These are phyloP conservation scores for Senna tora DNA, from an alignment of 306 rosid genomes.

Conservation along the genomic window DNA sequence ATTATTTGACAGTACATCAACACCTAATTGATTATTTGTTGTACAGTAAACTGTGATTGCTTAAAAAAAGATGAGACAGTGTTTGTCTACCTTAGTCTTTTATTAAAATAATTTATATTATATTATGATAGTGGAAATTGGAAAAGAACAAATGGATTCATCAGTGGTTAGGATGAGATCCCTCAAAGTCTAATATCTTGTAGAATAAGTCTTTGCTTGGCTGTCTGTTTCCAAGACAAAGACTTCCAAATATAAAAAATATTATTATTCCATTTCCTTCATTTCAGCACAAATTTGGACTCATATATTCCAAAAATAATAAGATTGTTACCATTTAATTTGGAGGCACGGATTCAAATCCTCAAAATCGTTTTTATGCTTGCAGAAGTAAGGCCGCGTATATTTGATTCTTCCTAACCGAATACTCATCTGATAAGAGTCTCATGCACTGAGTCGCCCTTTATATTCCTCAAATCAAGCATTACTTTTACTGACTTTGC, in stretches of 20 bases:
- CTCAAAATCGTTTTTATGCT: no score
- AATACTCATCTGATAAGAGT: no score
- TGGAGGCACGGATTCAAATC: no score
- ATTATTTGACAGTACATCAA: constrained; percentile 9
- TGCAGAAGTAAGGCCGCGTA: no score
- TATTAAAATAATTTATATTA: no score
- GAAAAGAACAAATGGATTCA: constrained; percentile 42
- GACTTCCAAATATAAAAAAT: constrained; percentile 23
- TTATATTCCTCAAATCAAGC: constrained; percentile 56
- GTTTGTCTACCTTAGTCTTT: constrained; percentile 28
- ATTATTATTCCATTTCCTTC: constrained; percentile 48
- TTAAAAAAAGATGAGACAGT: constrained; percentile 32
- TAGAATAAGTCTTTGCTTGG: constrained; percentile 38
- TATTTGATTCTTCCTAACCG: no score
- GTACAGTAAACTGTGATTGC: constrained; percentile 28
- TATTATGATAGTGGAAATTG: not conserved
- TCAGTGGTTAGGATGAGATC: constrained; percentile 51
- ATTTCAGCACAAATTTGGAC: constrained; percentile 43
- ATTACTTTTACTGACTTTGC: constrained; percentile 35
- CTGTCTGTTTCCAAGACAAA: constrained; percentile 34
- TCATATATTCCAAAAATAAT: no score
- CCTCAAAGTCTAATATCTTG: constrained; percentile 41
- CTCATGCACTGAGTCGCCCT: no score
- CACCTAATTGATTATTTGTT: constrained; percentile 31
- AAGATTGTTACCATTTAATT: no score